A percentile compares a stretch with the other conserved stretches of the same genome.
These are phyloP conservation scores for Pecoramyces ruminantium DNA, from an alignment of 192 early-diverging fungal genomes.

Conservation along the genomic window DNA sequence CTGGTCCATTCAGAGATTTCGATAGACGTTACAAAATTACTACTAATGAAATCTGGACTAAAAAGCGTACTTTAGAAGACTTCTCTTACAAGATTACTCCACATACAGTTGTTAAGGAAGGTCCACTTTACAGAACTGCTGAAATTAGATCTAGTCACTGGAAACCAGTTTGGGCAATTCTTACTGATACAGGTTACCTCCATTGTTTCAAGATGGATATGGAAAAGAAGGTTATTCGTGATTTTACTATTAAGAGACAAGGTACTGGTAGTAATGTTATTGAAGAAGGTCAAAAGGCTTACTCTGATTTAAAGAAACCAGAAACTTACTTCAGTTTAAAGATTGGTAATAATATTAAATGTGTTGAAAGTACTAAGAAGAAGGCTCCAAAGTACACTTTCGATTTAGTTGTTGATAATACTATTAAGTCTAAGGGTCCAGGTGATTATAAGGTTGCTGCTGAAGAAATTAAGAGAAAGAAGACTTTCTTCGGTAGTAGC, in stretches of 20 bases:
- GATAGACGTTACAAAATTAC: background rate
- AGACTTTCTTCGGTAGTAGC: background rate
- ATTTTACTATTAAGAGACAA: background rate
- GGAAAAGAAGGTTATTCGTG: background rate
- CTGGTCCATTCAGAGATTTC: background rate
- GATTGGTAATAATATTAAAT: background rate
- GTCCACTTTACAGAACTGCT: background rate
- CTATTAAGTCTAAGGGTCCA: background rate
- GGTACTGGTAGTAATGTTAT: background rate
- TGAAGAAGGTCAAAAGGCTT: background rate
- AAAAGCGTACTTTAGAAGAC: background rate
- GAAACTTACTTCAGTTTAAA: background rate
- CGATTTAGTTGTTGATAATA: background rate
- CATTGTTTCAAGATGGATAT: slow-evolving; percentile 1
- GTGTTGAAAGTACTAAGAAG: background rate
- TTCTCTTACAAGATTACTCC: background rate
- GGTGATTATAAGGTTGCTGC: background rate
- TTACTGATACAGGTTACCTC: background rate
- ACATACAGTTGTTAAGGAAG: background rate
- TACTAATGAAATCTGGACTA: background rate
- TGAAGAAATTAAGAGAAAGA: background rate
- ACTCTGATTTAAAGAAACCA: background rate
- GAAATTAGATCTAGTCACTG: background rate
- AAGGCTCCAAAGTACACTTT: background rate
- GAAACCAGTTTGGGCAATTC: background rate